These are phyloP conservation scores for Fusarium brachygibbosum DNA, from an alignment of 2,329 filamentous ascomycete species.

Conservation along the genomic window DNA sequence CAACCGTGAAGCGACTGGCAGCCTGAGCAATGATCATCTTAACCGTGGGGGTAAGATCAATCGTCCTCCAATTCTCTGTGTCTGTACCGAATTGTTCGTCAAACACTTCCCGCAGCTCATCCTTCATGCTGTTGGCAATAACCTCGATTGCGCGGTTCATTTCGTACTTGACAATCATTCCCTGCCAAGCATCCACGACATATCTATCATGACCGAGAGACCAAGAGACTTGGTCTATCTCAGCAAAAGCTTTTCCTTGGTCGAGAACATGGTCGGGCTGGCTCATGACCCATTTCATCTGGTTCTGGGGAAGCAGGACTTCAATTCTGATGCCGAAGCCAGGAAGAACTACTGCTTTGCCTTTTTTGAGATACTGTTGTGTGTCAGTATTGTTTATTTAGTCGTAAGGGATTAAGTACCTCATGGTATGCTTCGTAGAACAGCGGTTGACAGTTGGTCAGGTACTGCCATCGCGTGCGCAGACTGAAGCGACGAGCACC, in stretches of 20 bases:
- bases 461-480: constrained; percentile 49
- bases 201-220: constrained; percentile 55
- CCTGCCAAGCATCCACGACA: constrained; percentile 55
- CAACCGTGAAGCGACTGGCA: constrained; percentile 52
- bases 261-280: constrained; percentile 58
- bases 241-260: constrained; percentile 54
- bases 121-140: constrained; percentile 52
- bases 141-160: constrained; percentile 54
- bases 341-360: constrained; percentile 58
- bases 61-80: constrained; percentile 52
- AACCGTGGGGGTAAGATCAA: constrained; percentile 49
- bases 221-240: constrained; percentile 56
- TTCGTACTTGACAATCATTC: constrained; percentile 54
- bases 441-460: constrained; percentile 50
- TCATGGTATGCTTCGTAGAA: constrained; percentile 52
- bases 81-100: constrained; percentile 54
- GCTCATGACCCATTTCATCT: constrained; percentile 56
- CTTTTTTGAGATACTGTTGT: constrained; percentile 58
- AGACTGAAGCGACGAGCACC: constrained; percentile 50
- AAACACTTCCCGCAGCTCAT: constrained; percentile 54
- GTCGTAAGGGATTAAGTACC: constrained; percentile 14
- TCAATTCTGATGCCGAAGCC: constrained; percentile 57
- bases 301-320: constrained; percentile 58
- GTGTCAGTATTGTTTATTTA: neutral
- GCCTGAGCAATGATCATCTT: constrained; percentile 52